Evolutionary conservation across 2,329 filamentous ascomycete genomes (phyloP).

Genomic region (Phoma herbarum): DNA sequence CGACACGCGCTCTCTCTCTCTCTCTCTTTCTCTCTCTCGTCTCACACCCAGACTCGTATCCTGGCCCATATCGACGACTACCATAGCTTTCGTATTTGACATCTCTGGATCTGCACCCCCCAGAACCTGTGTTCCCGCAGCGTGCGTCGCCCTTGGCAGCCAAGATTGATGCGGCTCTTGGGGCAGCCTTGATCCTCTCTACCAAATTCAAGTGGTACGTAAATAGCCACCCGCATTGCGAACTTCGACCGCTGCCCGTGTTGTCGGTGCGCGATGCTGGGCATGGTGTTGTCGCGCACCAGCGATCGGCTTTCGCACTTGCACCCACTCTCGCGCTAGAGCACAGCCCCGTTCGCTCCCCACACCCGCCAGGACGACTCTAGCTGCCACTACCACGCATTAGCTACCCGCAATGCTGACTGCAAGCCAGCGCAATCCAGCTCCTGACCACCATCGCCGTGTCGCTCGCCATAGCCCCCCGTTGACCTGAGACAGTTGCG

Average conservation of each 20-base stretch:
- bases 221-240: slow-evolving; percentile 22
- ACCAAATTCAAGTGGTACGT: slow-evolving; percentile 41
- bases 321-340: slow-evolving; percentile 25
- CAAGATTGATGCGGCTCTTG: slow-evolving; percentile 39
- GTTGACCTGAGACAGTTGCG: slow-evolving; percentile 44
- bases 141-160: slow-evolving; percentile 36
- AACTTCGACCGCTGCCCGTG: slow-evolving; percentile 3
- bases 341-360: slow-evolving; percentile 36
- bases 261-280: slow-evolving; percentile 17
- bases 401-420: slow-evolving; percentile 46
- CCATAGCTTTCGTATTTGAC: slow-evolving; percentile 1
- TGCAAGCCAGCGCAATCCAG: slow-evolving; percentile 34
- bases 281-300: slow-evolving; percentile 19
- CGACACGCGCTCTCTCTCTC: background rate
- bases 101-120: slow-evolving; percentile 5
- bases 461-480: slow-evolving; percentile 31
- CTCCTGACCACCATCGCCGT: slow-evolving; percentile 21
- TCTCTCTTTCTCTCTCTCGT: background rate
- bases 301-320: slow-evolving; percentile 22
- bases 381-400: slow-evolving; percentile 33
- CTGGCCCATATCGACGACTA: background rate
- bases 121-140: slow-evolving; percentile 28
- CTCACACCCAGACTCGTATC: background rate
- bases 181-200: slow-evolving; percentile 29
- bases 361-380: slow-evolving; percentile 32